phyloP scores from a whole-genome alignment of 1,284 basidiomycete genomes.

The Malassezia equina region DNA sequence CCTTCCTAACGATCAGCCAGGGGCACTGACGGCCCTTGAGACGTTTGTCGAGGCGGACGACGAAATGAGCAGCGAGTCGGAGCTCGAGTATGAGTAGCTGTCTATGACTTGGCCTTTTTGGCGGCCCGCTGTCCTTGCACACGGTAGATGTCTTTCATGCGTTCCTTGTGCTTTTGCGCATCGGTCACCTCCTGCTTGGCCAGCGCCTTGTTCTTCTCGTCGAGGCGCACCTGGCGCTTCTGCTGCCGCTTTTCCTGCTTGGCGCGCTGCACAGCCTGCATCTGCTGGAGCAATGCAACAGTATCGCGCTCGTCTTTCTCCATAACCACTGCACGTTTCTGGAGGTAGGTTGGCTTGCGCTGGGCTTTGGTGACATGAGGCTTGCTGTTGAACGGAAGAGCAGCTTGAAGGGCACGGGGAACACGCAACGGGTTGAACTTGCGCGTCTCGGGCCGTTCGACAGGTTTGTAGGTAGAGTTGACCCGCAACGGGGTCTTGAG shows the following conservation, averaged over 20 bases:
- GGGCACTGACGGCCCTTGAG: slow-evolving; percentile 13
- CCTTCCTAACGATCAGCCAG: neutral
- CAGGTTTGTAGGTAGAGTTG: slow-evolving; percentile 73
- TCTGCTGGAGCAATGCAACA: slow-evolving; percentile 84
- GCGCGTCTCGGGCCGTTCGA: slow-evolving; percentile 58
- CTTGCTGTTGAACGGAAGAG: slow-evolving; percentile 84
- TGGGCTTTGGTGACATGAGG: slow-evolving; percentile 72
- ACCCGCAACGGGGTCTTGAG: slow-evolving; percentile 67
- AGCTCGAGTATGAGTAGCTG: slow-evolving; percentile 4
- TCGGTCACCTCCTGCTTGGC: slow-evolving; percentile 22
- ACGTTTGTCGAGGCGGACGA: slow-evolving; percentile 1
- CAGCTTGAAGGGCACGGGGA: slow-evolving; percentile 75
- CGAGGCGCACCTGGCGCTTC: slow-evolving; percentile 24
- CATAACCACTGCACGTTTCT: slow-evolving; percentile 66
- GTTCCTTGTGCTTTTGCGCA: slow-evolving; percentile 36
- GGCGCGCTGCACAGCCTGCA: slow-evolving; percentile 80
- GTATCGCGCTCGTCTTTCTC: slow-evolving; percentile 90
- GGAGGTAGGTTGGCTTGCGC: slow-evolving; percentile 56
- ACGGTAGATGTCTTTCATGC: slow-evolving; percentile 37
- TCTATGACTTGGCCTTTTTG: slow-evolving; percentile 29
- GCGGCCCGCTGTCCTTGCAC: slow-evolving; percentile 34
- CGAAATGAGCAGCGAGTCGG: neutral
- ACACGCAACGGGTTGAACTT: slow-evolving; percentile 86
- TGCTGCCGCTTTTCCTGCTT: slow-evolving; percentile 65
- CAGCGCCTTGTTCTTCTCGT: slow-evolving; percentile 20